Conservation (phyloP, 2,329 filamentous ascomycete genomes). For the Clarireedia monteithiana region DNA sequence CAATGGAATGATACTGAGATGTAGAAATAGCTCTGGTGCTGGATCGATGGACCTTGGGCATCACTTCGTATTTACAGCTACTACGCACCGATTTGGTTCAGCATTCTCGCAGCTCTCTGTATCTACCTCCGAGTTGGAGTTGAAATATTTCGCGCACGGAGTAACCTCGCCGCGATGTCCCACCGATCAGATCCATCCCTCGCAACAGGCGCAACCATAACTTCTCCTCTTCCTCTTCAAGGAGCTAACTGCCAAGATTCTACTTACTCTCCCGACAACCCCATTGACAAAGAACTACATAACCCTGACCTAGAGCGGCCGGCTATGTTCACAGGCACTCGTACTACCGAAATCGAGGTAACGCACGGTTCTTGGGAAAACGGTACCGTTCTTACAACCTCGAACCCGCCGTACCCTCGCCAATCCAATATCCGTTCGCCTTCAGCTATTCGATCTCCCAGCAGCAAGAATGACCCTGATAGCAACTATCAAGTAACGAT, state of each 20-base stretch:
- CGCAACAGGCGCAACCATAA: conserved; percentile 29
- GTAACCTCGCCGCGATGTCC: conserved; percentile 1
- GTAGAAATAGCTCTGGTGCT: conserved; percentile 68
- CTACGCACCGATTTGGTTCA: conserved; percentile 63
- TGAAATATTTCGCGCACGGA: conserved; percentile 58
- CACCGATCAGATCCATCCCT: conserved; percentile 1
- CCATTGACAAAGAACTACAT: not conserved
- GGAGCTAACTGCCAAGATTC: not conserved
- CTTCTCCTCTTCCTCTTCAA: not conserved
- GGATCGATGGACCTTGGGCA: conserved; percentile 61
- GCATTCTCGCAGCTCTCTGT: conserved; percentile 51
- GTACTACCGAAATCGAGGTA: conserved; percentile 22
- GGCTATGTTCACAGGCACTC: conserved; percentile 10
- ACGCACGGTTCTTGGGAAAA: conserved; percentile 8
- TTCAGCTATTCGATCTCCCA: too few species aligned
- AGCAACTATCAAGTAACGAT: conserved; percentile 12
- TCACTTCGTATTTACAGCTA: conserved; percentile 66
- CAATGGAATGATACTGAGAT: conserved; percentile 38
- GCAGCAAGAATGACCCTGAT: not conserved
- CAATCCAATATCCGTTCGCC: not conserved
- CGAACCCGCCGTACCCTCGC: not conserved
- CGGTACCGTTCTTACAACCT: not conserved
- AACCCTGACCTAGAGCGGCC: not conserved
- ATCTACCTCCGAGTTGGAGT: conserved; percentile 59
- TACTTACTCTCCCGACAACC: not conserved